phyloP scores from a whole-genome alignment of 2,329 filamentous ascomycete species.

The Cladophialophora bantiana region DNA sequence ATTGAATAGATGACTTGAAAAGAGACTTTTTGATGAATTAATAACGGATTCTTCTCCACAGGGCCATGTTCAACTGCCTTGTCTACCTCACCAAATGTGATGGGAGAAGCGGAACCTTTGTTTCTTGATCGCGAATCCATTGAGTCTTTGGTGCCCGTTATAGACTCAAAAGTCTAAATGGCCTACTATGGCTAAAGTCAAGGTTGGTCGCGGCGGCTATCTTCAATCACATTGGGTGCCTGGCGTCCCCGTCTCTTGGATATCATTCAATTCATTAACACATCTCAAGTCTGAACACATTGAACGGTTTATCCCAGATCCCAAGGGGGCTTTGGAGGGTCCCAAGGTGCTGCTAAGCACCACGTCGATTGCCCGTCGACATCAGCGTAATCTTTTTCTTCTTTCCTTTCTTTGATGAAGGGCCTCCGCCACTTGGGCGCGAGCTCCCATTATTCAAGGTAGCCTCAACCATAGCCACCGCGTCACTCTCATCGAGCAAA shows the following conservation, averaged over 20 bases:
- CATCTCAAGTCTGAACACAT: constrained; percentile 1
- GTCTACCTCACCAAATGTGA: not conserved
- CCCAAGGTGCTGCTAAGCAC: constrained; percentile 50
- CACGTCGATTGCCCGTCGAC: constrained; percentile 68
- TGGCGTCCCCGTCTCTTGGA: not conserved
- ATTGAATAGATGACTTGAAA: not conserved
- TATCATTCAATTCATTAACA: not conserved
- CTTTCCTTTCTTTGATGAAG: constrained; percentile 59
- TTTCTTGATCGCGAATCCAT: not conserved
- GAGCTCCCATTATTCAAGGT: constrained; percentile 41
- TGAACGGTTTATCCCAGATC: constrained; percentile 31
- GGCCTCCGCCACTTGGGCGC: constrained; percentile 29
- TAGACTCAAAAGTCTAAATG: not conserved
- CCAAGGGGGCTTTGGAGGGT: not conserved
- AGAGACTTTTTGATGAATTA: not conserved
- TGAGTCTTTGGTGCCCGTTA: not conserved
- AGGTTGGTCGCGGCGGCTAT: not conserved
- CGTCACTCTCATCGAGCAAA: constrained; percentile 68
- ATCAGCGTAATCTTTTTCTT: constrained; percentile 73
- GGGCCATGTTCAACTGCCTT: not conserved
- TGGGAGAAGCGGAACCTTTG: not conserved
- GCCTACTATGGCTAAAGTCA: not conserved
- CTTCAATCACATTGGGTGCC: constrained; percentile 1
- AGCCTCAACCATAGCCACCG: constrained; percentile 59
- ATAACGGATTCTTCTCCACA: not conserved